phyloP scores from a whole-genome alignment of 805 yeast species.

The Komagataella populi region DNA sequence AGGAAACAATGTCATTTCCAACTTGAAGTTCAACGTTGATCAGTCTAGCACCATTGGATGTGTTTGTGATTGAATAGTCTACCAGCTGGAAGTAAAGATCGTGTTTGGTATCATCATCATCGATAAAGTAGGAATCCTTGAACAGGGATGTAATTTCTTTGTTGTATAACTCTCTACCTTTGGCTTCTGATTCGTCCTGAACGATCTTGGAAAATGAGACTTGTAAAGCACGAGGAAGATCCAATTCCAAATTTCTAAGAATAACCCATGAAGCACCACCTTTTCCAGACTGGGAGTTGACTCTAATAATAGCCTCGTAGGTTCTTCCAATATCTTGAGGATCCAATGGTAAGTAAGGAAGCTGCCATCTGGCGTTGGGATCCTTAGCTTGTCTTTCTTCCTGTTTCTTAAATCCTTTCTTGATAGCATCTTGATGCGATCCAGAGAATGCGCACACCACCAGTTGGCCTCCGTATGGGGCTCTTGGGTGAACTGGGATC shows the following conservation, averaged over 20 bases:
- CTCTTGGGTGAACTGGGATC: slow-evolving; percentile 60
- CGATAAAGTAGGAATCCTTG: slow-evolving; percentile 33
- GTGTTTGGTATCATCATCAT: slow-evolving; percentile 26
- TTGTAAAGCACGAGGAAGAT: slow-evolving; percentile 61
- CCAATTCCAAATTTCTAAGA: slow-evolving; percentile 56
- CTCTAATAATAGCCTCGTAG: slow-evolving; percentile 74
- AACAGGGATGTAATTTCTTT: slow-evolving; percentile 50
- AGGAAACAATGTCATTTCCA: slow-evolving; percentile 17
- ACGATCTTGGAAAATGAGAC: slow-evolving; percentile 53
- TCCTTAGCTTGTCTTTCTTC: slow-evolving; percentile 34
- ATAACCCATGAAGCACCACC: slow-evolving; percentile 84
- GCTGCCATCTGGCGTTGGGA: slow-evolving; percentile 38
- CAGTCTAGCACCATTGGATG: slow-evolving; percentile 23
- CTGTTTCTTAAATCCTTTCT: slow-evolving; percentile 28
- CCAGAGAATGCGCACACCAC: slow-evolving; percentile 75
- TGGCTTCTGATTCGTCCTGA: slow-evolving; percentile 46
- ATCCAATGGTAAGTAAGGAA: slow-evolving; percentile 71
- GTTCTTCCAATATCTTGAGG: slow-evolving; percentile 73
- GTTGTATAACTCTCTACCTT: slow-evolving; percentile 58
- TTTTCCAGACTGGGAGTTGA: slow-evolving; percentile 78
- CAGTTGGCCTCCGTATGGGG: slow-evolving; percentile 70
- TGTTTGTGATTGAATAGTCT: slow-evolving; percentile 7
- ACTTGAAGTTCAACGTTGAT: slow-evolving; percentile 27
- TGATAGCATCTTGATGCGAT: slow-evolving; percentile 23
- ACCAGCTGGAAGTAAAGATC: neutral